Conservation (phyloP, 192 early-diverging fungal genomes). For the Linnemannia zychae region DNA sequence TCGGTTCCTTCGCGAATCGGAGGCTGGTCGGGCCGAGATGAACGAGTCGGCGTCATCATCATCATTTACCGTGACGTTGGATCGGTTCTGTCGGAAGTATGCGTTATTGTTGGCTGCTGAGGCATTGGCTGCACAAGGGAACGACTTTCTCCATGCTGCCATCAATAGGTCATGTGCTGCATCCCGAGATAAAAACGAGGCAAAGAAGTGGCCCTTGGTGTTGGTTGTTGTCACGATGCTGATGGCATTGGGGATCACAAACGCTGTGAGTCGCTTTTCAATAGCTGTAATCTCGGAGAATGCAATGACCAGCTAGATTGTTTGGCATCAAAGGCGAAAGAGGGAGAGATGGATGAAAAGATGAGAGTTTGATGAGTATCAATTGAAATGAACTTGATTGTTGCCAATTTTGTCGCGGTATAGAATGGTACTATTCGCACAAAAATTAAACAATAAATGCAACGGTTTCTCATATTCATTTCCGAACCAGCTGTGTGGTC, state of each 20-base stretch:
- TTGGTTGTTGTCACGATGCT: slow-evolving; percentile 73
- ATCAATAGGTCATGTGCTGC: slow-evolving; percentile 77
- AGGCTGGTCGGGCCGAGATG: slow-evolving; percentile 34
- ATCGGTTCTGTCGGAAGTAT: slow-evolving; percentile 35
- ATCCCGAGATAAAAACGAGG: slow-evolving; percentile 91
- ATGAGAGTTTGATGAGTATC: not conserved
- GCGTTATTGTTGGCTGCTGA: slow-evolving; percentile 26
- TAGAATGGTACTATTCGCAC: not conserved
- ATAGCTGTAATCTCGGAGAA: slow-evolving; percentile 86
- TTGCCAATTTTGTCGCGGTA: not conserved
- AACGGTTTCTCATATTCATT: not conserved
- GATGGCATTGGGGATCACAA: slow-evolving; percentile 92
- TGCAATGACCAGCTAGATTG: slow-evolving; percentile 72
- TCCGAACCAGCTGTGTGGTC: not conserved
- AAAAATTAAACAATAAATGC: not conserved
- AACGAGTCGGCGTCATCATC: slow-evolving; percentile 42
- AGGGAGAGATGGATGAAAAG: not conserved
- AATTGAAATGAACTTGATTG: not conserved
- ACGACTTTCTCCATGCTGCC: slow-evolving; percentile 71
- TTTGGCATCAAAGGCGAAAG: not conserved
- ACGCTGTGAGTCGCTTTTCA: slow-evolving; percentile 87
- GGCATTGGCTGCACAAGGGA: slow-evolving; percentile 46
- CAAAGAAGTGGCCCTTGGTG: slow-evolving; percentile 78
- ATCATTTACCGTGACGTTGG: slow-evolving; percentile 27
- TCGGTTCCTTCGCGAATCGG: slow-evolving; percentile 32